Evolutionary conservation across 2,329 filamentous ascomycete genomes (phyloP), one percentile per base, ranked within the genome.

Genomic region (Fusarium zealandicum): DNA sequence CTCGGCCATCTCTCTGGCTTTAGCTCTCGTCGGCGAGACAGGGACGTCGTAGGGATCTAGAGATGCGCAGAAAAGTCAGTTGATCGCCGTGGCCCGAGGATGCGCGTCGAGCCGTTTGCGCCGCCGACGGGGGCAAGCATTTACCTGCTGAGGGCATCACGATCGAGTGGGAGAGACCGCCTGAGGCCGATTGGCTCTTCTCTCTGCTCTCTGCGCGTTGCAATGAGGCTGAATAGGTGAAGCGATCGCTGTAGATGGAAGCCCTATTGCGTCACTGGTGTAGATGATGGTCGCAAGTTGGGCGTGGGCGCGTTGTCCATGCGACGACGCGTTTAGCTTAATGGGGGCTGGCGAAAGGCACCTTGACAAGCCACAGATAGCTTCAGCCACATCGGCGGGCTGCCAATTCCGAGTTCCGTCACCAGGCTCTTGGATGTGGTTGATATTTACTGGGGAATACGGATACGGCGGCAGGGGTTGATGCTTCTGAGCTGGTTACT

Each of bases 31-130:
- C 2, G 65, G 65, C 32, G 66, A 68, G 35, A 32, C 33, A 25
- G 65, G 64, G 18, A 67, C 50, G 27, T 67, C 64, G 56, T 68
- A 68, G 4, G 58, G 65, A 41, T 67, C 66, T 69, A 31, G 28
- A 30, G 8, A 30, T 7, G 3, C 28, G 28, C 28, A 31, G 39
- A 13, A 32, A 27, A 30, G 28, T 1, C 48, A 36, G 22, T 27
- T 44, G 33, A 14, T 31, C 5, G 6, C 28, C 4, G 13, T 31
- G 13, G 13, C 28, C 13, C 28, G 28, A 31, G 28, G 7, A 31
- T 13, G 44, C n/a, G 22, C 22, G 30, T 31, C n/a, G 25, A 5
- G 8, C n/a, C 12, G 11, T 36, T 44, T 51, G 48, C 32, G 40
- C 27, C 33, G 13, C n/a, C 13, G 38, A 20, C 16, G 30, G 32